Percentiles rank a stretch among this genome's conserved stretches.
These are phyloP conservation scores for Musa beccarii DNA, from an alignment of 176 grass and related monocot species.

Conservation along the genomic window DNA sequence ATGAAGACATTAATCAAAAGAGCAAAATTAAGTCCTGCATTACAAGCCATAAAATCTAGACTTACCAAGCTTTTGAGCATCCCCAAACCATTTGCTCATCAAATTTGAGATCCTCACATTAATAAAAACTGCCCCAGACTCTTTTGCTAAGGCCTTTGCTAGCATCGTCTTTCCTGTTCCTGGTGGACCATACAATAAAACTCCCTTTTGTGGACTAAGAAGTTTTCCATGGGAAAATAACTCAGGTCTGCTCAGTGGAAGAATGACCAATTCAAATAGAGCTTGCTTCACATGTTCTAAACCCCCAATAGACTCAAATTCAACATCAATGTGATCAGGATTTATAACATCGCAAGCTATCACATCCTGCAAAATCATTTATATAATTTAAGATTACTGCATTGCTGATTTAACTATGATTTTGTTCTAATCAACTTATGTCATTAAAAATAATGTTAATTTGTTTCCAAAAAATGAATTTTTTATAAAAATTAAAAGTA, in stretches of 20 bases:
- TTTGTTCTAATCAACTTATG: no score
- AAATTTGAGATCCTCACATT: conserved; percentile 94
- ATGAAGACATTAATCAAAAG: no score
- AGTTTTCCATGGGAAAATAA: conserved; percentile 77
- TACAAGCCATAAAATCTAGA: background rate
- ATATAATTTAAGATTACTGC: background rate
- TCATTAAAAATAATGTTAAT: background rate
- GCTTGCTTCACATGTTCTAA: conserved; percentile 78
- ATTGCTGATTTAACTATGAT: background rate
- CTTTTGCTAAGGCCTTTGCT: conserved; percentile 89
- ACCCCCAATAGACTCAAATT: conserved; percentile 81
- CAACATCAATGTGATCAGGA: conserved; percentile 74
- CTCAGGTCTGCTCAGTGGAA: conserved; percentile 72
- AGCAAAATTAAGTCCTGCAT: background rate
- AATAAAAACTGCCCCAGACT: conserved; percentile 89
- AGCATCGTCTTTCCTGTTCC: conserved; percentile 98
- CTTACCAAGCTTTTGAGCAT: conserved; percentile 93
- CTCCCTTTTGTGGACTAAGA: conserved; percentile 88
- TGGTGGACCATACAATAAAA: conserved; percentile 78
- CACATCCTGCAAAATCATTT: conserved; percentile 41
- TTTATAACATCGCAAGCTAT: conserved; percentile 98
- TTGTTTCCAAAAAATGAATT: background rate
- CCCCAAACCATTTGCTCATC: conserved; percentile 99
- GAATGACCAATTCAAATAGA: conserved; percentile 82
- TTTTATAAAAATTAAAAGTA: background rate